Percentiles rank a stretch among this genome's conserved stretches.
These are phyloP conservation scores for Dendrobium huoshanense DNA, from an alignment of 106 monocot species.

Conservation along the genomic window DNA sequence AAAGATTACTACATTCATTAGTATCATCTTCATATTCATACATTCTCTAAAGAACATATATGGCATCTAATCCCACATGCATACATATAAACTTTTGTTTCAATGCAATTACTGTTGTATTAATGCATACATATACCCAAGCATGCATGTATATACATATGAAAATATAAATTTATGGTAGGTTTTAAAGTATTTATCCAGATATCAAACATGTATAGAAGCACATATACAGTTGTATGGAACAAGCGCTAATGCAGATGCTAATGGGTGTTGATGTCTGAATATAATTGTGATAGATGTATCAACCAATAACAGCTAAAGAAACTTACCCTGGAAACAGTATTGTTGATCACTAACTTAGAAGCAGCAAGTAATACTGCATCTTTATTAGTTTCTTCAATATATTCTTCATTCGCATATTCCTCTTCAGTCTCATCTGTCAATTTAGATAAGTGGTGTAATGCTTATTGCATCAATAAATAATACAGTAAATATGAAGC, in stretches of 20 bases:
- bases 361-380: slow-evolving; percentile 79
- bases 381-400: slow-evolving; percentile 82
- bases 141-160: neutral
- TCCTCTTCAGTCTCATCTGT: slow-evolving; percentile 99
- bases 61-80: too few species aligned
- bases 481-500: neutral
- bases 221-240: neutral
- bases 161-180: neutral
- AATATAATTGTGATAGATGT: neutral
- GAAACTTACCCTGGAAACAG: slow-evolving; percentile 60
- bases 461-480: slow-evolving; percentile 6
- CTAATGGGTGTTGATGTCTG: neutral
- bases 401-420: slow-evolving; percentile 92
- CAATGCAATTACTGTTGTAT: neutral
- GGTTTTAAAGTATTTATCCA: neutral
- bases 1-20: neutral
- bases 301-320: neutral
- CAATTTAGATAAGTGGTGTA: neutral
- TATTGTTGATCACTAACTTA: slow-evolving; percentile 57
- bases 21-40: neutral
- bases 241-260: neutral
- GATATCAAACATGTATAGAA: neutral
- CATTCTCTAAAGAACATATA: neutral
- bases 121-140: neutral
- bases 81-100: too few species aligned